Evolutionary conservation across 768 basidiomycete species (phyloP), one percentile per base, ranked within the genome.

Genomic region (Podaxis pistillaris): DNA sequence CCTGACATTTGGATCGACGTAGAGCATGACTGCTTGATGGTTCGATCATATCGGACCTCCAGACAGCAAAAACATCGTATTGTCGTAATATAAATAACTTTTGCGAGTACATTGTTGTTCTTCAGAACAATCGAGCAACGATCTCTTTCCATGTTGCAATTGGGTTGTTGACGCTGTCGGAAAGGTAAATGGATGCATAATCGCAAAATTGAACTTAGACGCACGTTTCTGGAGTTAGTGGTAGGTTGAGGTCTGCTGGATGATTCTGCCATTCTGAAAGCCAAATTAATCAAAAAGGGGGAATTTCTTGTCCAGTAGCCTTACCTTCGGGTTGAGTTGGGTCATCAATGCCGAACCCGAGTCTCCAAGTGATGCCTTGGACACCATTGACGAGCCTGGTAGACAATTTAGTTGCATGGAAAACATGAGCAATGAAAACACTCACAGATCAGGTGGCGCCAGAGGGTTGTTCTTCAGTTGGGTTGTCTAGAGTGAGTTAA

Each of bases 371-470:
- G 55, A 87, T 82, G n/a, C 86, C 85, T 68, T 84, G 83, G 12
- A 84, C 74, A 36, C 82, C 83, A 67, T 85, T 84, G 17, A 83
- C 83, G 56, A 82, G 64, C 65, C 85, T 85, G 49, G 26, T 15
- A n/a, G 38, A 33, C 26, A 33, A 24, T 38, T 47, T 24, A 37
- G 38, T 53, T 46, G 44, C 19, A 38, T 2, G 24, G 50, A 37
- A 9, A 22, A 26, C 46, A 15, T 13, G 22, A 41, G 17, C 15
- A 2, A 44, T 36, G 22, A 40, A 46, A 38, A 3, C 19, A 76
- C 83, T 65, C 65, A 86, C 85, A 87, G 75, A 74, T 87, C 85
- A 53, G 86, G 86, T 58, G 86, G 86, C 2, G 86, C 83, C n/a
- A 86, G 76, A 3, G 78, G 63, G 65, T 83, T 78, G 68, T 80